A percentile compares a stretch with the other conserved stretches of the same genome.
Conservation (phyloP, 108 stramenopile genomes). For the Cyclotella kingstonii region DNA sequence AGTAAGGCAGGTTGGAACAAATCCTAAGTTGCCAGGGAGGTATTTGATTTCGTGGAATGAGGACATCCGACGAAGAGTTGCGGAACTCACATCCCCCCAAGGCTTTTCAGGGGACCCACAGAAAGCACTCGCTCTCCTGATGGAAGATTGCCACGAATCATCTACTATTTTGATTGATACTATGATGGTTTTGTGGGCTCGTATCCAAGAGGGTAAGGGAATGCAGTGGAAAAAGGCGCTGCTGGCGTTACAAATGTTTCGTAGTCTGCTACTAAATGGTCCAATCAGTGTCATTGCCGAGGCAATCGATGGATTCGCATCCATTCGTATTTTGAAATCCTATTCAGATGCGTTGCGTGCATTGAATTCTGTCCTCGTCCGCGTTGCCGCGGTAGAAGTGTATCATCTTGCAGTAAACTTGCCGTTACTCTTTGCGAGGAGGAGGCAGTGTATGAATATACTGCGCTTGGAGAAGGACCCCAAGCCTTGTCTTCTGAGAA, state of each 20-base stretch:
- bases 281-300: constrained; percentile 36
- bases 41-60: constrained; percentile 32
- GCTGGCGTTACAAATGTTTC: constrained; percentile 43
- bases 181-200: constrained; percentile 50
- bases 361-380: constrained; percentile 38
- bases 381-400: constrained; percentile 31
- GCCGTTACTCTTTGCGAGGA: constrained; percentile 37
- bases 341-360: constrained; percentile 33
- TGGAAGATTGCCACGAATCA: constrained; percentile 43
- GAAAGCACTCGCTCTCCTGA: constrained; percentile 28
- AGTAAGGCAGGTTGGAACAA: constrained; percentile 29
- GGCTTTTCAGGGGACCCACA: constrained; percentile 32
- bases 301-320: constrained; percentile 45
- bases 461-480: constrained; percentile 29
- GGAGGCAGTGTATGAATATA: constrained; percentile 29
- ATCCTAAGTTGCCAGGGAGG: constrained; percentile 21
- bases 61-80: constrained; percentile 28
- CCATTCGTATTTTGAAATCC: constrained; percentile 37
- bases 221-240: constrained; percentile 45
- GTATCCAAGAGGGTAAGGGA: constrained; percentile 46
- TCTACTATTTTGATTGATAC: constrained; percentile 31
- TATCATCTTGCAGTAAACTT: constrained; percentile 34
- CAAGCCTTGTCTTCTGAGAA: constrained; percentile 26
- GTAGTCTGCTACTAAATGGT: constrained; percentile 43
- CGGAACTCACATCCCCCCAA: constrained; percentile 46